Evolutionary conservation across 768 basidiomycete species (phyloP), one percentile per base, ranked within the genome.

Genomic region (Saitozyma sp.): DNA sequence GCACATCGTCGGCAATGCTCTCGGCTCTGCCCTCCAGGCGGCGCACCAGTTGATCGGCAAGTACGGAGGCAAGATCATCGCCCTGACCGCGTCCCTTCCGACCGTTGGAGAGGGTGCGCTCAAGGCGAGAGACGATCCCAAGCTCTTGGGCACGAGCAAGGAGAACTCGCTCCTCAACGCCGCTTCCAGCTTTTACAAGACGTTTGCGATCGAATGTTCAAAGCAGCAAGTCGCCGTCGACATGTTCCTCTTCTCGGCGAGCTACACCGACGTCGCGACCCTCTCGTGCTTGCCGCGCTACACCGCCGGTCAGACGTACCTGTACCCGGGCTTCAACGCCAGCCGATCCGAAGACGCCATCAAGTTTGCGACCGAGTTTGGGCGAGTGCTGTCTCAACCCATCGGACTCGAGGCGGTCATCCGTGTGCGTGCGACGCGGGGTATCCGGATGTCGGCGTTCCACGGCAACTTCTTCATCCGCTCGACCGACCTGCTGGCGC

Each of bases 381-480:
- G 93, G 19, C 87, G 90, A 71, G 90, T 96, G 5, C 78, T 99
- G 59, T 90, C 93, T 9, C 91, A 88, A 84, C 91, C 93, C 6
- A 91, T 98, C 71, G 94, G 92, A 84, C 82, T 98, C 67, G 96
- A 99, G 79, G 93, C 92, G 19, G 91, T 99, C 58, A 97, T 96
- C 84, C 90, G 96, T 78, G 92, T 98, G 37, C 92, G 96, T 70
- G 93, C 94, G n/a, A 92, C 96, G 0, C 85, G 92, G 82, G 92
- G 94, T 64, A 82, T 98, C 50, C 89, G 93, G 54, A 92, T 97
- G 92, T 88, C 93, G 8, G 90, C 91, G 0, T 98, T 95, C 89
- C 92, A 97, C 71, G 95, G 95, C 64, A 98, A 97, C 82, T 96
- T 97, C 83, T 98, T 98, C 76, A 92, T 96, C 60, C 88, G 95